Base-by-base conservation (phyloP, 306 rosid genomes). In the Pyrus bretschneideri region DNA sequence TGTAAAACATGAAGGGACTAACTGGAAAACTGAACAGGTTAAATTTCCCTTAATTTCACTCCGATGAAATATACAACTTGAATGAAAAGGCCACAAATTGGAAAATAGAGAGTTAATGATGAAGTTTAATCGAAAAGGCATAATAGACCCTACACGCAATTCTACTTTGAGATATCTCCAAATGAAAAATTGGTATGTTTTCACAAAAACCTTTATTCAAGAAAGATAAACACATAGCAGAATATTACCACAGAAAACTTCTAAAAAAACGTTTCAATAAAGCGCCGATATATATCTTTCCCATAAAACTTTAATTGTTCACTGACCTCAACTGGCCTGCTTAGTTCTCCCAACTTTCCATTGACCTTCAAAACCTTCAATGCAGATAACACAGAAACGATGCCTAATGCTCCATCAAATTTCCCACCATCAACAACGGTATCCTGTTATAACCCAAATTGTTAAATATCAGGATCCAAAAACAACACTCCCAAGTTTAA, bases 391-490 rank as follows among this genome's bases (percentile, higher is more conserved):
- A 90, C 97, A 63, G 92, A 83, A 27, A 95, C 81, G 66, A 95
- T 95, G 78, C 98, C 98, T 51, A 95, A 79, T 29, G 97, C 42
- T 23, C 97, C 98, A 82, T 94, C 98, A 84, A 87, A 92, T 65
- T 82, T 95, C 74, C 98, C 98, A 30, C 95, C 98, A 89, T 95
- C 97, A 79, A 90, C 87, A 69, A 95, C 97, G 13, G 97, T 95
- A 71, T 95, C 98, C 98, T 95, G 40, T 35, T 22, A 23, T 46
- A 13, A 57, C 31, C 57, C 9, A 31, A 70, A 74, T 42, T 66
- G 68, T 76, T 69, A 83, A 71, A 17, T 52, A 58, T 60, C 69
- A 21, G 46, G 65, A 67, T 40, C 33, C 13, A 29, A 18, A 35
- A 77, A 44, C 81, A 49, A 45, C 23, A 52, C 22, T 31, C 25